Percentiles rank a stretch among this genome's conserved stretches.
Conservation (phyloP, 1,139 yeast genomes). For the Yamadazyma friedrichii region DNA sequence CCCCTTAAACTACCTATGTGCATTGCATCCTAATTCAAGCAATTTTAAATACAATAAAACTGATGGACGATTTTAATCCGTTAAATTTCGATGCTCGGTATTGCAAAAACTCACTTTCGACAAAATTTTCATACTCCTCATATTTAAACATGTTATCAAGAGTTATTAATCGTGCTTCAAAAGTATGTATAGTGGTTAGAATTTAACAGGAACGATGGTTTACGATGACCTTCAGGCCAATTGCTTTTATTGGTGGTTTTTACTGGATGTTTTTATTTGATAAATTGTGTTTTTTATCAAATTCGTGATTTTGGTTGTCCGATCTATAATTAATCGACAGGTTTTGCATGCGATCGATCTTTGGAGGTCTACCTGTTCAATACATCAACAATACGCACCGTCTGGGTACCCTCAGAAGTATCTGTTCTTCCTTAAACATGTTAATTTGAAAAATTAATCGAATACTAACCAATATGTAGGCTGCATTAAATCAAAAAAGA, state of each 20-base stretch:
- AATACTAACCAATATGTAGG: slow-evolving; percentile 6
- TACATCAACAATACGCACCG: no score
- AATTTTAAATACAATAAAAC: slow-evolving; percentile 1
- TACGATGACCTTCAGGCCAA: not conserved
- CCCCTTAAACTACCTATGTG: no score
- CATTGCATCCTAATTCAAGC: not conserved
- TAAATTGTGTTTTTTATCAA: not conserved
- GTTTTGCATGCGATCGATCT: not conserved
- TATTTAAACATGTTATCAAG: slow-evolving; percentile 16
- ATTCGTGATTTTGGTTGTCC: not conserved
- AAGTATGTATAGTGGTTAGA: slow-evolving; percentile 31
- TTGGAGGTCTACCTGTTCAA: no score
- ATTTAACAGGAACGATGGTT: not conserved
- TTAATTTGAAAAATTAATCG: not conserved
- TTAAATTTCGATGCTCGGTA: slow-evolving; percentile 5
- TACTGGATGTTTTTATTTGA: not conserved
- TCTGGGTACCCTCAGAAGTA: not conserved
- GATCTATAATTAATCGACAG: not conserved
- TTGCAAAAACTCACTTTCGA: slow-evolving; percentile 4
- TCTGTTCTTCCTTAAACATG: not conserved
- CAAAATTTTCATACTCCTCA: slow-evolving; percentile 6
- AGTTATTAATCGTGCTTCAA: slow-evolving; percentile 40
- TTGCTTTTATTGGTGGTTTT: not conserved
- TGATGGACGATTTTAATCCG: slow-evolving; percentile 6
- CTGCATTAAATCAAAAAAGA: slow-evolving; percentile 47